phyloP scores from a whole-genome alignment of 768 basidiomycete species.

The Russula earlei region DNA sequence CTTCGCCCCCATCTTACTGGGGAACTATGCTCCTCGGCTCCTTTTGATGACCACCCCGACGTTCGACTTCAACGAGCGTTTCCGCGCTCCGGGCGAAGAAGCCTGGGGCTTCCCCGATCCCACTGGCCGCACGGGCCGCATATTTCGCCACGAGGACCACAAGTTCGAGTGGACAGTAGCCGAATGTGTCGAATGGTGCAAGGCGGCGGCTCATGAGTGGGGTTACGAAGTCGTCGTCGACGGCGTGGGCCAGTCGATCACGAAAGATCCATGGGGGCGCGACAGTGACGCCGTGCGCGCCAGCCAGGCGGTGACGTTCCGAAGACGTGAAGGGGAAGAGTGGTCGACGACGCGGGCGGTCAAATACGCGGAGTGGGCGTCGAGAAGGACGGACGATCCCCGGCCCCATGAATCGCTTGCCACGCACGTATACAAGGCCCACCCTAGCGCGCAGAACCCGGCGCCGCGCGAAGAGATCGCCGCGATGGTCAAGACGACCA shows the following conservation, averaged over 20 bases:
- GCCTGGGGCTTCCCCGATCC: slow-evolving; percentile 56
- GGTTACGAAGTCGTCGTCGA: slow-evolving; percentile 57
- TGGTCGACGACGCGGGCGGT: slow-evolving; percentile 24
- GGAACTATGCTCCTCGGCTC: slow-evolving; percentile 63
- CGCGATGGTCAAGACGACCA: slow-evolving; percentile 37
- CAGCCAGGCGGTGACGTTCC: slow-evolving; percentile 57
- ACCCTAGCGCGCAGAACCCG: slow-evolving; percentile 39
- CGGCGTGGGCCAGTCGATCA: slow-evolving; percentile 48
- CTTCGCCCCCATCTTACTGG: slow-evolving; percentile 66
- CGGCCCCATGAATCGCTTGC: slow-evolving; percentile 40
- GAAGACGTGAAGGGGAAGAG: slow-evolving; percentile 31
- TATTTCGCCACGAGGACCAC: slow-evolving; percentile 78
- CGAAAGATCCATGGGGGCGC: slow-evolving; percentile 64
- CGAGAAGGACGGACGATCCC: slow-evolving; percentile 2
- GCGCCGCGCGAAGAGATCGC: slow-evolving; percentile 39
- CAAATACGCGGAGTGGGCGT: slow-evolving; percentile 25
- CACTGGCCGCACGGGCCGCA: slow-evolving; percentile 58
- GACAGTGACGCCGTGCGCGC: slow-evolving; percentile 58
- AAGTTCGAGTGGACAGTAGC: slow-evolving; percentile 82
- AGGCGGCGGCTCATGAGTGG: slow-evolving; percentile 47
- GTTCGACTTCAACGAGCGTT: slow-evolving; percentile 72
- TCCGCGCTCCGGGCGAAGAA: slow-evolving; percentile 44
- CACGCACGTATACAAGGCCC: slow-evolving; percentile 41
- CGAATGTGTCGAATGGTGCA: slow-evolving; percentile 64
- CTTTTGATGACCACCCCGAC: slow-evolving; percentile 81